Percentiles rank a stretch among this genome's conserved stretches.
These are phyloP conservation scores for Curvularia lunata DNA, from an alignment of 2,329 filamentous ascomycete species.

Conservation along the genomic window DNA sequence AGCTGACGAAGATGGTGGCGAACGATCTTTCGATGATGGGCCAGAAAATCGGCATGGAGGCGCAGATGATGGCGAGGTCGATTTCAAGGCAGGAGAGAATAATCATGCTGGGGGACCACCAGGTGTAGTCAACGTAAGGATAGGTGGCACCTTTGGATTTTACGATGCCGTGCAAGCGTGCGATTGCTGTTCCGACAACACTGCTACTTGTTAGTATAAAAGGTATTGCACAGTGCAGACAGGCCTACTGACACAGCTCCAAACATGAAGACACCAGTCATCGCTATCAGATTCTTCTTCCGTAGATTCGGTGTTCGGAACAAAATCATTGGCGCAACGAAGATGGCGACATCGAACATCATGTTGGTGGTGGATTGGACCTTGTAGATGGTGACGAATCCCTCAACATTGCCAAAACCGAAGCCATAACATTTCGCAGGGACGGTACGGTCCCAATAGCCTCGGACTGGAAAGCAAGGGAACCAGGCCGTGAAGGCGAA, in stretches of 20 bases:
- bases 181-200: constrained; percentile 39
- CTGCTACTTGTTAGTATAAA: constrained; percentile 27
- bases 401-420: constrained; percentile 23
- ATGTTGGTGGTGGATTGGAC: constrained; percentile 44
- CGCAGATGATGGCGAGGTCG: constrained; percentile 44
- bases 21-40: constrained; percentile 38
- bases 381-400: constrained; percentile 36
- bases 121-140: constrained; percentile 45
- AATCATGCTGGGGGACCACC: constrained; percentile 35
- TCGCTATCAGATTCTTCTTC: constrained; percentile 36
- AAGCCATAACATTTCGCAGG: constrained; percentile 40
- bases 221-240: no score
- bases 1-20: constrained; percentile 42
- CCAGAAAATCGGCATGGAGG: constrained; percentile 48
- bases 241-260: constrained; percentile 39
- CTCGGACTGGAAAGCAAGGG: constrained; percentile 36
- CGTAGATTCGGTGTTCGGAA: constrained; percentile 37
- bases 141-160: constrained; percentile 34
- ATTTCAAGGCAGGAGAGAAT: constrained; percentile 43
- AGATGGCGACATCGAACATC: constrained; percentile 44
- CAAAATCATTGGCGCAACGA: constrained; percentile 40
- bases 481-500: constrained; percentile 44
- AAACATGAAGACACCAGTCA: constrained; percentile 41
- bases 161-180: constrained; percentile 41
- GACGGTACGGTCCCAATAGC: constrained; percentile 31